Conservation (phyloP, 108 stramenopile genomes). For the Skeletonema tropicum region DNA sequence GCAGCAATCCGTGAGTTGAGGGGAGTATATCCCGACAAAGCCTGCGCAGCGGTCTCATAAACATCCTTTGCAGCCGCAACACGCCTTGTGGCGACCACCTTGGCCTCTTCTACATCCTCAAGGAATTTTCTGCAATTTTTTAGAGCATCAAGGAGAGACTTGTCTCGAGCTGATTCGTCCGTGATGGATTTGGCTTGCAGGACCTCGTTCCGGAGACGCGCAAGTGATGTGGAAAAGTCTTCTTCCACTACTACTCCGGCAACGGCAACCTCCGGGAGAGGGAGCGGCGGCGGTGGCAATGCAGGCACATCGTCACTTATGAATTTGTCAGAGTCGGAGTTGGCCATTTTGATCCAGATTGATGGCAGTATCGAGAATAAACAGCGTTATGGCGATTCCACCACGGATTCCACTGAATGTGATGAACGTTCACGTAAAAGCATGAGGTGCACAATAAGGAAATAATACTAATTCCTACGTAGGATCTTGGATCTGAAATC, state of each 20-base stretch:
- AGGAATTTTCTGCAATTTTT: slow-evolving; percentile 27
- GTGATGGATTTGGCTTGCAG: background rate
- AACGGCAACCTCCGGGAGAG: slow-evolving; percentile 6
- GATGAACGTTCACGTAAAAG: background rate
- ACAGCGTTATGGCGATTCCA: background rate
- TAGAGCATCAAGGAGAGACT: slow-evolving; percentile 20
- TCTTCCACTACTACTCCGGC: background rate
- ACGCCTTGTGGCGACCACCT: slow-evolving; percentile 12
- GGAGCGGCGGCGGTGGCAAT: background rate
- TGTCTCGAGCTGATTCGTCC: slow-evolving; percentile 21
- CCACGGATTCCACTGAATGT: background rate
- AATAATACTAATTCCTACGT: too few species aligned
- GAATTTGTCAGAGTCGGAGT: background rate
- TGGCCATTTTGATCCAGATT: background rate
- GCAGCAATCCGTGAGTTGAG: background rate
- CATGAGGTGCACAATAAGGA: too few species aligned
- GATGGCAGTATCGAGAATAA: background rate
- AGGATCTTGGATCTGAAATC: too few species aligned
- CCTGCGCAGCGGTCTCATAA: slow-evolving; percentile 22
- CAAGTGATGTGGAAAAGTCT: background rate
- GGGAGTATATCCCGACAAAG: slow-evolving; percentile 24
- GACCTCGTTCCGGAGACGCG: background rate
- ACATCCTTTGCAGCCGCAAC: slow-evolving; percentile 19
- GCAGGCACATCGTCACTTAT: background rate
- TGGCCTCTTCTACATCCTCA: slow-evolving; percentile 20